These are phyloP conservation scores for Coniosporium tulheliwenetii DNA, from an alignment of 2,329 filamentous ascomycete genomes.

Conservation along the genomic window DNA sequence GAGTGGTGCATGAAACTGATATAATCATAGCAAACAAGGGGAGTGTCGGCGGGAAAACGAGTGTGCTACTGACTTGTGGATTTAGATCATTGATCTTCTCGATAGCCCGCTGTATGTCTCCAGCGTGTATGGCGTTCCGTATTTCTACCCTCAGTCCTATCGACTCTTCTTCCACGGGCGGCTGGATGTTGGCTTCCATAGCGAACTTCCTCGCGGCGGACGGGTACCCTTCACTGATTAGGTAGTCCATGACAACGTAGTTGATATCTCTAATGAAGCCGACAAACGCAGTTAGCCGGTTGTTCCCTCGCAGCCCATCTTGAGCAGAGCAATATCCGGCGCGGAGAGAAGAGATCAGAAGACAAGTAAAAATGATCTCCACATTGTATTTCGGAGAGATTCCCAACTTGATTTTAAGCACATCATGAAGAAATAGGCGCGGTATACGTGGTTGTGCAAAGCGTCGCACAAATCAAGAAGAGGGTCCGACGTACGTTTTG, in stretches of 20 bases:
- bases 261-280: constrained; percentile 66
- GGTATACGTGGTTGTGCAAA: too few relatives aligned
- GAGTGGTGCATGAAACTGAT: constrained; percentile 99
- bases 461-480: constrained; percentile 5
- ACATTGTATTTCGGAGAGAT: constrained; percentile 98
- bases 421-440: constrained; percentile 51
- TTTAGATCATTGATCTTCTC: constrained; percentile 79
- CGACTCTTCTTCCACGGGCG: constrained; percentile 53
- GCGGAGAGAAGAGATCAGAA: constrained; percentile 37
- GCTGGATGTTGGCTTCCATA: constrained; percentile 74
- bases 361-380: constrained; percentile 75
- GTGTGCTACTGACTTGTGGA: constrained; percentile 55
- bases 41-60: constrained; percentile 2
- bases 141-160: constrained; percentile 73
- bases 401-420: constrained; percentile 86
- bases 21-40: constrained; percentile 66
- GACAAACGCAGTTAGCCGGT: constrained; percentile 6
- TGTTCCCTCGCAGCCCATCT: neutral
- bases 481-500: constrained; percentile 47
- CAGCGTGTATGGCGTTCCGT: constrained; percentile 67
- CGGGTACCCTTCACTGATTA: constrained; percentile 90
- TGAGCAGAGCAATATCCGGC: neutral
- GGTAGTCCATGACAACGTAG: constrained; percentile 85
- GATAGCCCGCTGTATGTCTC: constrained; percentile 74
- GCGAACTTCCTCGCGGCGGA: constrained; percentile 87